Percentiles rank a stretch among this genome's conserved stretches.
phyloP scores from a whole-genome alignment of 768 basidiomycete species.

The Hypholoma sublateritium region DNA sequence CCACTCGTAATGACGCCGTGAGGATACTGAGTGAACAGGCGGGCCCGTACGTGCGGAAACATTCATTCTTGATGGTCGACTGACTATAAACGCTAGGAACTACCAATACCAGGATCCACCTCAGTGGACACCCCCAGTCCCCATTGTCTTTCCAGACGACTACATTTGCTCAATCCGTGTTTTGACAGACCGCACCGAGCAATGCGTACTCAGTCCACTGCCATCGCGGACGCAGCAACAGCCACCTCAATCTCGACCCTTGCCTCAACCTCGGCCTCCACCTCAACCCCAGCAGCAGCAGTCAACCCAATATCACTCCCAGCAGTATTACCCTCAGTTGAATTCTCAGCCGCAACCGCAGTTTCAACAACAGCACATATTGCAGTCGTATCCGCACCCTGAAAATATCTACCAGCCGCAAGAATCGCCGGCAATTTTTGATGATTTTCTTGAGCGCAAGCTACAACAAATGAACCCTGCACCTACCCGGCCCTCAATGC shows the following conservation, averaged over 20 bases:
- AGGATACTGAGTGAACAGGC: no score
- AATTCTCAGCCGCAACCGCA: background rate
- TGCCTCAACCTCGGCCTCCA: background rate
- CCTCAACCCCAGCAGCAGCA: background rate
- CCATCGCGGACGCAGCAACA: constrained; percentile 12
- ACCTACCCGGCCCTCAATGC: constrained; percentile 17
- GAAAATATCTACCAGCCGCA: constrained; percentile 44
- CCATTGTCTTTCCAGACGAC: constrained; percentile 55
- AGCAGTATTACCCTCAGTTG: background rate
- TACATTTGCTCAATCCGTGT: constrained; percentile 62
- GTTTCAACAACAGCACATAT: background rate
- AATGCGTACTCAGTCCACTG: constrained; percentile 56
- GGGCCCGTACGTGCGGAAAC: constrained; percentile 40
- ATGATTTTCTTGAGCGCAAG: constrained; percentile 62
- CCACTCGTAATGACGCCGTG: constrained; percentile 58
- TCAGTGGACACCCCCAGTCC: constrained; percentile 41
- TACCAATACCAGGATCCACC: constrained; percentile 41
- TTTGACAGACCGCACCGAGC: constrained; percentile 61
- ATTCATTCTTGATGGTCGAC: constrained; percentile 18
- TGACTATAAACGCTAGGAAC: constrained; percentile 28
- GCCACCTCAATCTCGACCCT: no score
- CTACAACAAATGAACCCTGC: constrained; percentile 38
- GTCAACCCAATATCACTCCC: background rate
- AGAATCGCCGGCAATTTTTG: constrained; percentile 66
- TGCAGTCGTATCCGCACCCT: constrained; percentile 15